Evolutionary conservation across 2,329 filamentous ascomycete species (phyloP).

Genomic region (Fusarium continuum): DNA sequence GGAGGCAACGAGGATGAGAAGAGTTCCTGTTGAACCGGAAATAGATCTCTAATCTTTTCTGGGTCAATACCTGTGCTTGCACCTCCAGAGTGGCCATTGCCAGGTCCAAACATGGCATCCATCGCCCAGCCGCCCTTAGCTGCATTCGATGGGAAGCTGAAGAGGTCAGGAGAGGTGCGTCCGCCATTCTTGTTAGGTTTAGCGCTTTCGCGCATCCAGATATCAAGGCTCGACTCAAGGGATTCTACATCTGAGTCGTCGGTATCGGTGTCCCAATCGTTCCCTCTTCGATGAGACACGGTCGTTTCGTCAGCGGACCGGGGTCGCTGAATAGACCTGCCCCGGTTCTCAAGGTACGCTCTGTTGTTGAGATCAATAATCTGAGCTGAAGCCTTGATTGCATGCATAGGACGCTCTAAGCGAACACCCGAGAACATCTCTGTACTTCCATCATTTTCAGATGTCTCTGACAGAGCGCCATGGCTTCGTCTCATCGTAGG

Average conservation of each 20-base stretch:
- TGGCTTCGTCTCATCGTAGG: conserved; percentile 45
- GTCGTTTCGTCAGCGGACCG: conserved; percentile 59
- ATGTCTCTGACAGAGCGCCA: conserved; percentile 44
- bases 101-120: conserved; percentile 57
- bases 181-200: conserved; percentile 49
- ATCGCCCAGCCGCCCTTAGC: conserved; percentile 57
- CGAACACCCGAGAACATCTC: conserved; percentile 33
- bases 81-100: conserved; percentile 31
- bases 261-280: conserved; percentile 57
- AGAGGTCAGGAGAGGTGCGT: conserved; percentile 61
- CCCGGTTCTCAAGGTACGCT: conserved; percentile 31
- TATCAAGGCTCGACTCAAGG: conserved; percentile 61
- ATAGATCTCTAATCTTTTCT: conserved; percentile 58
- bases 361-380: conserved; percentile 37
- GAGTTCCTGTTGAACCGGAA: conserved; percentile 53
- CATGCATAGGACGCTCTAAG: conserved; percentile 23
- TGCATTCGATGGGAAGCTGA: conserved; percentile 58
- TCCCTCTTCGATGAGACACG: conserved; percentile 50
- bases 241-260: conserved; percentile 56
- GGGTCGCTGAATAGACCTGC: conserved; percentile 50
- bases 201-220: conserved; percentile 65
- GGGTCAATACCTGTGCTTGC: conserved; percentile 41
- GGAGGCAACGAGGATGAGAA: conserved; percentile 54
- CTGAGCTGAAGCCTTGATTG: conserved; percentile 29
- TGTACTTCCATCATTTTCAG: conserved; percentile 29